Base-by-base conservation (phyloP, 148 eudicot species). In the Heliosperma pusillum region DNA sequence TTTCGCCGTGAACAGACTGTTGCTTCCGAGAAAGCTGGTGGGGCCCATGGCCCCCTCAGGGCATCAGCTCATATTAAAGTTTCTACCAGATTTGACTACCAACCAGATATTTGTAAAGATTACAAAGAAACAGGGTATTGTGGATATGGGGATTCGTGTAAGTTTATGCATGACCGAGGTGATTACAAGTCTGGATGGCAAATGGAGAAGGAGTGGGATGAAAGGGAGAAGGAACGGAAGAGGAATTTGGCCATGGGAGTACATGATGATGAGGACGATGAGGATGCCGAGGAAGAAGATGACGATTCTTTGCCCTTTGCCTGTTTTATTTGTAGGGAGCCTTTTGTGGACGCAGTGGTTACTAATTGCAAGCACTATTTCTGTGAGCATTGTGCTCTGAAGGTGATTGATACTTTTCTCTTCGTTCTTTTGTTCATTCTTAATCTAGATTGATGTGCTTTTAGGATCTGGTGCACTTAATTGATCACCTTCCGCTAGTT, bases 61-160 rank as follows among this genome's bases (percentile, higher is more conserved):
- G 96, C 98, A 61, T 91, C 98, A 9, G 97, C 98, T 56, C 97
- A 94, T 77, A 94, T 94, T 30, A 87, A 97, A 71, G 96, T 90
- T 3, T 88, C 98, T 0, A 90, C 97, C 15, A 88, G 98, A 82
- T 94, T 90, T 83, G 98, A 94, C 74, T 94, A 91, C 74, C 98
- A 91, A 77, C 97, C 97, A 4, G 98, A 94, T 72, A 94, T 94
- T 36, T 94, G 97, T 70, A 94, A 94, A 82, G 97, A 94, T 66
- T 94, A 94, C 73, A 94, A 94, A 75, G 96, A 91, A 79, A 91
- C 98, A 1, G 96, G 97, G 56, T 91, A 91, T 61, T 94, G 97
- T 90, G 98, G 98, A n/a, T 94, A 94, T 81, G 98, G 97, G 66
- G 98, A 94, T 85, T 81, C 97, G 5, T 94, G 98, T 72, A 94